phyloP scores from a whole-genome alignment of 2,329 filamentous ascomycete genomes.

The Ophidiomyces ophidiicola region DNA sequence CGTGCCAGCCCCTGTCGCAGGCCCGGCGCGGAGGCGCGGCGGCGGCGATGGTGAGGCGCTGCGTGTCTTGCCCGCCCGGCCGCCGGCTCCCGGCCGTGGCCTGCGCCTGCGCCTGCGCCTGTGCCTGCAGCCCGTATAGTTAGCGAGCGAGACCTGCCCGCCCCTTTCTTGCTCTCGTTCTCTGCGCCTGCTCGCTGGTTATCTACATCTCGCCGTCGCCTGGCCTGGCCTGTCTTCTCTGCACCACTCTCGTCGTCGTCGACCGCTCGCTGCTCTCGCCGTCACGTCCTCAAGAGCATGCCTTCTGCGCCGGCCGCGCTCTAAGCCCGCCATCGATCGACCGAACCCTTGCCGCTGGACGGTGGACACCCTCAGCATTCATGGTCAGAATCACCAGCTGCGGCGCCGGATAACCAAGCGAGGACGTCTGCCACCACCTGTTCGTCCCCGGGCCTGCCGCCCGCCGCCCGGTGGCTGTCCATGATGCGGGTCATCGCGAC shows the following conservation, averaged over 20 bases:
- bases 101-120: no score
- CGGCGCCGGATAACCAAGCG: conserved; percentile 3
- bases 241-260: no score
- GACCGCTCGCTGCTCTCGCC: no score
- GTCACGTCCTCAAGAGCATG: no score
- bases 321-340: background rate
- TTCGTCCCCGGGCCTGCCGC: conserved; percentile 6
- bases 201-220: conserved; percentile 4
- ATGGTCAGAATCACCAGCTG: conserved; percentile 5
- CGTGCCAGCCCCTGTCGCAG: conserved; percentile 1
- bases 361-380: conserved; percentile 9
- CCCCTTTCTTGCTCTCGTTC: conserved; percentile 10
- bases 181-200: conserved; percentile 7
- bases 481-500: conserved; percentile 14
- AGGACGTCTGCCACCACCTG: conserved; percentile 4
- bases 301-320: no score
- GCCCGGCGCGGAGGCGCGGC: background rate
- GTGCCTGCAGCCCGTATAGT: no score
- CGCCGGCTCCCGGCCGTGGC: no score
- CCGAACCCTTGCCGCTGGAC: conserved; percentile 9
- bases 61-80: conserved; percentile 6
- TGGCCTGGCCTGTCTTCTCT: no score
- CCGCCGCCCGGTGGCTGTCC: conserved; percentile 8
- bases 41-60: conserved; percentile 8
- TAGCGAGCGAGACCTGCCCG: no score